These are phyloP conservation scores for Mortierella hygrophila DNA, from an alignment of 192 early-diverging fungal species.

Conservation along the genomic window DNA sequence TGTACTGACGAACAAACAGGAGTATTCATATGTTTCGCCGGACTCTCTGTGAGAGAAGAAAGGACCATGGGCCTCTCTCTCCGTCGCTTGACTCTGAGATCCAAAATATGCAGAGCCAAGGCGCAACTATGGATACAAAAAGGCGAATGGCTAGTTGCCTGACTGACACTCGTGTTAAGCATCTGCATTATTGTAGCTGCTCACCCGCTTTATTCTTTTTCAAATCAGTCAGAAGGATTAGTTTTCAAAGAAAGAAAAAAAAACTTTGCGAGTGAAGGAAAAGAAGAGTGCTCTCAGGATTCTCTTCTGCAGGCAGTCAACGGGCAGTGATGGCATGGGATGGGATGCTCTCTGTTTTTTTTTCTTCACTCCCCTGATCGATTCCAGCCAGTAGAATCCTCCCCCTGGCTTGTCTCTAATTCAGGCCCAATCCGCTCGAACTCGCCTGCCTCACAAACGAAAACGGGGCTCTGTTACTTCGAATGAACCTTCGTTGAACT, in stretches of 20 bases:
- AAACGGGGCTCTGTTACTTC: neutral
- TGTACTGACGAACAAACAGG: slow-evolving; percentile 7
- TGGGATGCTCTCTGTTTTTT: neutral
- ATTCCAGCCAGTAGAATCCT: neutral
- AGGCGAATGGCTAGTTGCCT: neutral
- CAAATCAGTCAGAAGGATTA: slow-evolving; percentile 6
- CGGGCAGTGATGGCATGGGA: neutral
- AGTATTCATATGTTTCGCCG: slow-evolving; percentile 17
- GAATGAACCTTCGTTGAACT: neutral
- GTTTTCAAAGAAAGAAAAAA: neutral
- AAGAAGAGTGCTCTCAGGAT: slow-evolving; percentile 4
- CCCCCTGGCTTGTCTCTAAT: neutral
- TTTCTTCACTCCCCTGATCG: neutral
- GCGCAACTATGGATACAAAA: neutral
- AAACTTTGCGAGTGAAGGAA: neutral
- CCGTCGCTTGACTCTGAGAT: neutral
- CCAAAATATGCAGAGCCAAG: slow-evolving; percentile 20
- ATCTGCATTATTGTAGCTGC: slow-evolving; percentile 4
- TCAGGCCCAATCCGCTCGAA: neutral
- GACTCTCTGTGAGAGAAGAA: neutral
- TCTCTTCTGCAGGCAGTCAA: neutral
- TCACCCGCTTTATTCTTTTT: neutral
- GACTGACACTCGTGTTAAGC: slow-evolving; percentile 1
- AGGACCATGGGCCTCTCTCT: neutral
- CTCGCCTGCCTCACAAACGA: neutral